Base-by-base conservation (phyloP, 176 grass and related monocot genomes). In the Pontederia crassipes region DNA sequence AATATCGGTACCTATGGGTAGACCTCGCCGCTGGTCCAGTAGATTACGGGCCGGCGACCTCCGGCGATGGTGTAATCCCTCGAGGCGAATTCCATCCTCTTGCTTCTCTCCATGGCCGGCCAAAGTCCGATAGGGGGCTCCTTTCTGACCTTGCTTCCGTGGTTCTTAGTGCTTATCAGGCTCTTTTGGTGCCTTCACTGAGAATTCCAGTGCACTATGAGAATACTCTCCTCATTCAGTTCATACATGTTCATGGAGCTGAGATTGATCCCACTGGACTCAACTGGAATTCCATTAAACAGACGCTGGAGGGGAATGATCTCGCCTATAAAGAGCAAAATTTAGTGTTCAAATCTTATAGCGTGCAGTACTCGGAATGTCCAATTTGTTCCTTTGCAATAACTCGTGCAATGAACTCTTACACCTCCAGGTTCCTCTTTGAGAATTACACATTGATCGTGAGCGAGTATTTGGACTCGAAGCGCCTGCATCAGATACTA, bases 21-120 rank as follows among this genome's bases (percentile, higher is more conserved):
- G 89, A 95, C 60, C 74, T 95, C 0, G 77, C 78, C 1, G 85
- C 89, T 0, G 89, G 89, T 11, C 89, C 89, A 3, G 85, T 95
- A 46, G 77, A 86, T 67, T 89, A 86, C 40, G 89, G 89, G 8
- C 89, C 89, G 1, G 85, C 85, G 27, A 82, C 83, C 13, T 89
- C 89, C 8, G 89, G 89, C 13, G 85, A 95, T 0, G 89, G 85
- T 11, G 74, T 95, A 70, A 79, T 95, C 51, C 89, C 89, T 8
- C 85, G 86, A 64, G 89, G 89, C 78, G 89, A 89, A 72, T 95
- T 89, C 68, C 90, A 95, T 69, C 82, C 86, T 46, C 77, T 95
- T 1, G 77, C 90, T 14, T 62, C 90, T 12, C 75, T 89, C 53
- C 86, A 89, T 29, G 90, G 86, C 17, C 68, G 82, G 13, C 80